Evolutionary conservation across 2,329 filamentous ascomycete genomes (phyloP).

Genomic region (Ilyonectria mors-panacis): DNA sequence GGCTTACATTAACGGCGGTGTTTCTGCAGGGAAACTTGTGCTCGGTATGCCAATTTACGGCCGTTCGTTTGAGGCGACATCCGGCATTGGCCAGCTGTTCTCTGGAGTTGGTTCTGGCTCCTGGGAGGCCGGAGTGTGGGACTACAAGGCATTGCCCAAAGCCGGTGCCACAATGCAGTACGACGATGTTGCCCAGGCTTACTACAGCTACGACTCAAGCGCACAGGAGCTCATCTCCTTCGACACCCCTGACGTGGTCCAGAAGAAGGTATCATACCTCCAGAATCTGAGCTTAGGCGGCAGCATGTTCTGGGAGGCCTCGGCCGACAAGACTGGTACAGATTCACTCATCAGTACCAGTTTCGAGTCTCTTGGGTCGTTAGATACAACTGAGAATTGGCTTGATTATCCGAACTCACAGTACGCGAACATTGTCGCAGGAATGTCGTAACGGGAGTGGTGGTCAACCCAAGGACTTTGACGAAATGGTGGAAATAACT

Average conservation of each 20-base stretch:
- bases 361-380: conserved; percentile 57
- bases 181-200: conserved; percentile 72
- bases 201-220: conserved; percentile 77
- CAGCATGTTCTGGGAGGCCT: conserved; percentile 90
- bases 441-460: conserved; percentile 18
- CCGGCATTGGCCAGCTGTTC: conserved; percentile 76
- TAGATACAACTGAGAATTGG: conserved; percentile 65
- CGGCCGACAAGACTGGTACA: conserved; percentile 72
- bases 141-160: conserved; percentile 83
- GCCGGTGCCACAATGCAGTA: conserved; percentile 70
- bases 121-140: conserved; percentile 84
- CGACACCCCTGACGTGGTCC: conserved; percentile 73
- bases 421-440: conserved; percentile 66
- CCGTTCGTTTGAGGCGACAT: conserved; percentile 57
- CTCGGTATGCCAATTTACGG: conserved; percentile 80
- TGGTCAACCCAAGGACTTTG: background rate
- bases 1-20: conserved; percentile 75
- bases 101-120: conserved; percentile 76
- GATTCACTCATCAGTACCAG: conserved; percentile 72
- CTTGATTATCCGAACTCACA: conserved; percentile 67
- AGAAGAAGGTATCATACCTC: conserved; percentile 77
- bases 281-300: conserved; percentile 75
- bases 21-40: conserved; percentile 77
- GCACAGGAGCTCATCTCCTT: conserved; percentile 79
- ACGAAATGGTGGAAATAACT: background rate